phyloP scores from a whole-genome alignment of 192 early-diverging fungal species.

The Rhizophlyctis rosea region DNA sequence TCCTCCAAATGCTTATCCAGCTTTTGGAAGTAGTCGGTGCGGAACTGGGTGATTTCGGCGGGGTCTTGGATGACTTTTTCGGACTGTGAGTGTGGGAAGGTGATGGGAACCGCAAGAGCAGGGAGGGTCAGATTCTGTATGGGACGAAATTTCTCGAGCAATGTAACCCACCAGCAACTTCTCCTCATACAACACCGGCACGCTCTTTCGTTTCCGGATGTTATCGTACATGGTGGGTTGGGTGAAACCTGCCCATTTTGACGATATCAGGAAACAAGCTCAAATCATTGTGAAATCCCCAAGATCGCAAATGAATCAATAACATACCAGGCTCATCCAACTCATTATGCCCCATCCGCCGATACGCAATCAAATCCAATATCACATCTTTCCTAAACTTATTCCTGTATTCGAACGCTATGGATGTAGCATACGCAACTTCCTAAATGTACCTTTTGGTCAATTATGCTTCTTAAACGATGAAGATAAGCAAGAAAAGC shows the following conservation, averaged over 20 bases:
- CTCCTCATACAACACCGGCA: slow-evolving; percentile 84
- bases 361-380: slow-evolving; percentile 90
- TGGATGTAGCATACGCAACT: slow-evolving; percentile 75
- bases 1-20: slow-evolving; percentile 61
- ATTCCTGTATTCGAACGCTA: slow-evolving; percentile 89
- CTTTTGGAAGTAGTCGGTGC: slow-evolving; percentile 54
- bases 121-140: too few relatives aligned
- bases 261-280: not conserved
- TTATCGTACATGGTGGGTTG: slow-evolving; percentile 96
- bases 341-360: slow-evolving; percentile 97
- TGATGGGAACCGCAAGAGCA: too few relatives aligned
- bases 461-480: slow-evolving; percentile 9
- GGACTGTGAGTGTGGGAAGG: not conserved
- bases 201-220: slow-evolving; percentile 78
- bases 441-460: slow-evolving; percentile 58
- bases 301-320: not conserved
- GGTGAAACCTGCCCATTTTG: slow-evolving; percentile 67
- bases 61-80: slow-evolving; percentile 17
- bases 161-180: slow-evolving; percentile 49
- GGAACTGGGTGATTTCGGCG: slow-evolving; percentile 50
- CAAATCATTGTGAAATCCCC: not conserved
- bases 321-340: slow-evolving; percentile 79
- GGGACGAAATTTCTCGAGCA: too few relatives aligned
- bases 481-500: not conserved
- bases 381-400: slow-evolving; percentile 95